phyloP scores from a whole-genome alignment of 805 yeast genomes.

The Yarrowia sp. region DNA sequence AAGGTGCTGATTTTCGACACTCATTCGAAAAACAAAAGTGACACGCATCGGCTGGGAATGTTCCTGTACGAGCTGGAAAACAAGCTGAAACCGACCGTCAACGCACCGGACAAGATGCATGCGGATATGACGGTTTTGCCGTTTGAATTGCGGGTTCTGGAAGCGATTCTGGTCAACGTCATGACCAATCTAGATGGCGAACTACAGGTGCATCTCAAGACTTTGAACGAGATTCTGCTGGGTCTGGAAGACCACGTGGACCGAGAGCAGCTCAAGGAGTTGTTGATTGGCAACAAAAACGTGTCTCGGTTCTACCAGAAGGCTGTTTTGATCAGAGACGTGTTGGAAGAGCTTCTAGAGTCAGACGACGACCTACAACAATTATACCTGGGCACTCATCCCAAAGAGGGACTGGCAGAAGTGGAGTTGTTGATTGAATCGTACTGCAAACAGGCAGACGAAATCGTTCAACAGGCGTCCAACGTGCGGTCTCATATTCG shows the following conservation, averaged over 20 bases:
- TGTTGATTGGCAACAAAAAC: conserved; percentile 68
- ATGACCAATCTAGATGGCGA: conserved; percentile 78
- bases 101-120: background rate
- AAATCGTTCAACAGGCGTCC: conserved; percentile 86
- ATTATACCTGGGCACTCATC: conserved; percentile 1
- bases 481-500: conserved; percentile 74
- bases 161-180: conserved; percentile 75
- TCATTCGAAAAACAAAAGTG: conserved; percentile 36
- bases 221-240: conserved; percentile 60
- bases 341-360: conserved; percentile 77
- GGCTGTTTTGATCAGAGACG: conserved; percentile 69
- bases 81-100: conserved; percentile 44
- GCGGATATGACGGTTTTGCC: conserved; percentile 35
- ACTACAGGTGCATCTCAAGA: conserved; percentile 52
- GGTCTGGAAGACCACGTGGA: conserved; percentile 78
- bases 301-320: conserved; percentile 73
- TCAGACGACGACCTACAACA: conserved; percentile 55
- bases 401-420: conserved; percentile 70
- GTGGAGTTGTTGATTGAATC: conserved; percentile 88
- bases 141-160: conserved; percentile 81
- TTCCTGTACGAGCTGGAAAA: conserved; percentile 82
- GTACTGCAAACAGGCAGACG: conserved; percentile 86
- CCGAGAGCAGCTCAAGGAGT: conserved; percentile 66
- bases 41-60: conserved; percentile 67
- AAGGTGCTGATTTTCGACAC: conserved; percentile 63